Evolutionary conservation across 2,329 filamentous ascomycete genomes (phyloP).

Genomic region (Paraconiothyrium brasiliense): DNA sequence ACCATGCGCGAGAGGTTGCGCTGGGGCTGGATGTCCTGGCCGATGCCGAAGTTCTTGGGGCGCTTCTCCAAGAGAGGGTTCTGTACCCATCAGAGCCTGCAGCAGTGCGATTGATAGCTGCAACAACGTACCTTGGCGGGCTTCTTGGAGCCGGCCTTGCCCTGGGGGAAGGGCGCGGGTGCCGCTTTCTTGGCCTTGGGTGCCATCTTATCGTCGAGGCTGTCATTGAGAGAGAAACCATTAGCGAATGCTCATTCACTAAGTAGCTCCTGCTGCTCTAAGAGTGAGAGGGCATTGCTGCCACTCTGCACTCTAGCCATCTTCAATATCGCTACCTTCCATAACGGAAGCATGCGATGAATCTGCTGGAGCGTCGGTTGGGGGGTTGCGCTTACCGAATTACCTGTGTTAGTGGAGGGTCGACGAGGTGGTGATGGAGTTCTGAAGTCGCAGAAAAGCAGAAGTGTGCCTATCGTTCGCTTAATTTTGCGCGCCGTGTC

Average conservation of each 20-base stretch:
- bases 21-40: slow-evolving; percentile 87
- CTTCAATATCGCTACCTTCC: slow-evolving; percentile 44
- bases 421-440: slow-evolving; percentile 41
- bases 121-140: slow-evolving; percentile 82
- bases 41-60: slow-evolving; percentile 96
- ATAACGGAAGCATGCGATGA: slow-evolving; percentile 42
- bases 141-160: slow-evolving; percentile 92
- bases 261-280: slow-evolving; percentile 60
- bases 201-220: slow-evolving; percentile 71
- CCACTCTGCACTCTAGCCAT: slow-evolving; percentile 52
- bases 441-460: slow-evolving; percentile 29
- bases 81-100: slow-evolving; percentile 59
- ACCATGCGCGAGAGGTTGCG: slow-evolving; percentile 82
- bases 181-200: slow-evolving; percentile 99
- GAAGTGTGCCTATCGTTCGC: slow-evolving; percentile 23
- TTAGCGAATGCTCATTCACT: slow-evolving; percentile 84
- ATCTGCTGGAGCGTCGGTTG: slow-evolving; percentile 44
- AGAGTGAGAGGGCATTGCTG: slow-evolving; percentile 49
- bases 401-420: slow-evolving; percentile 43
- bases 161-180: slow-evolving; percentile 73
- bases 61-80: slow-evolving; percentile 99
- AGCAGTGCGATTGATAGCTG: slow-evolving; percentile 3
- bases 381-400: slow-evolving; percentile 48
- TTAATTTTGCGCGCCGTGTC: slow-evolving; percentile 29
- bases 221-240: slow-evolving; percentile 99